These are phyloP conservation scores for Aspergillus bertholletiae DNA, from an alignment of 495 filamentous ascomycete genomes.

Conservation along the genomic window DNA sequence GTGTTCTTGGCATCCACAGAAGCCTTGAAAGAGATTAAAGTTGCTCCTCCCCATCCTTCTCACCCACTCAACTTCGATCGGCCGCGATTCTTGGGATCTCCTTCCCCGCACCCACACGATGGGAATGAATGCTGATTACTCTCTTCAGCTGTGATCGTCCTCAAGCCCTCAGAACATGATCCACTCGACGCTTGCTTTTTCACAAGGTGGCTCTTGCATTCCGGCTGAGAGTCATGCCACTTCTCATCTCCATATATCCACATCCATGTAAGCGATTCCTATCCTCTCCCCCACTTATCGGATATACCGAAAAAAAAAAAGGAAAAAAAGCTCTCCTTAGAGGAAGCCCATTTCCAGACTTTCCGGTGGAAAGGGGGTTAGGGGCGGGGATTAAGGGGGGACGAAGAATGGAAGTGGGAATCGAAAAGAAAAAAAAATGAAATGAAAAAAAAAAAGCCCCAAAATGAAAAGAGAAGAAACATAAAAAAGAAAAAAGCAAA, in stretches of 20 bases:
- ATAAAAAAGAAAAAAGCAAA: no score
- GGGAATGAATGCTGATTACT: background rate
- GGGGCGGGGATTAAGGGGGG: background rate
- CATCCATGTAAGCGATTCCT: background rate
- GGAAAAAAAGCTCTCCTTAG: no score
- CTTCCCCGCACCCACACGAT: slow-evolving; percentile 21
- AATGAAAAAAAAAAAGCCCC: background rate
- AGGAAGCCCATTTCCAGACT: background rate
- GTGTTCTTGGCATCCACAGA: slow-evolving; percentile 19
- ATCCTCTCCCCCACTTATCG: background rate
- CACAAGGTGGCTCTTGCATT: background rate
- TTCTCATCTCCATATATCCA: slow-evolving; percentile 1
- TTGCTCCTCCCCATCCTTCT: slow-evolving; percentile 17
- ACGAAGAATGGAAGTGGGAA: background rate
- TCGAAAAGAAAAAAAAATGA: background rate
- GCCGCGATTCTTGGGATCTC: slow-evolving; percentile 19
- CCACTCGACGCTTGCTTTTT: slow-evolving; percentile 2
- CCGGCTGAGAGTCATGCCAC: background rate
- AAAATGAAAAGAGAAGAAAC: no score
- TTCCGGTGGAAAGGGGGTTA: background rate
- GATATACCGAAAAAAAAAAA: background rate
- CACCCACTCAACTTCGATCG: slow-evolving; percentile 18
- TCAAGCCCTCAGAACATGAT: background rate
- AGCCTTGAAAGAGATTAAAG: slow-evolving; percentile 22
- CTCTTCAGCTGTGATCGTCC: slow-evolving; percentile 1